These are phyloP conservation scores for Darksidea phi DNA, from an alignment of 495 filamentous ascomycete genomes.

Conservation along the genomic window DNA sequence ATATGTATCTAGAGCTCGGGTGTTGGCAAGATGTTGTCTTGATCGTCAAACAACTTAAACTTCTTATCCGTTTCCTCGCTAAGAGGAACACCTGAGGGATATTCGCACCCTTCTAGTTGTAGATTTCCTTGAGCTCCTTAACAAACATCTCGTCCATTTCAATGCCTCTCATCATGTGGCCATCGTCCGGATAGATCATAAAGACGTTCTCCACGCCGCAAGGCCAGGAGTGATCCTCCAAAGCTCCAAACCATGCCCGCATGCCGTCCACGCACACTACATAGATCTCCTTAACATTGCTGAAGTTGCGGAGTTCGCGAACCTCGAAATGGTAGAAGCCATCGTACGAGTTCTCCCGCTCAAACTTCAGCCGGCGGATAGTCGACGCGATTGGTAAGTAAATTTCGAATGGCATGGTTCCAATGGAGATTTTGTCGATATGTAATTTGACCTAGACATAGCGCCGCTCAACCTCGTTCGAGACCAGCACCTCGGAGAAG, in stretches of 20 bases:
- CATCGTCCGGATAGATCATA: constrained; percentile 1
- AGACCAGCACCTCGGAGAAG: constrained; percentile 5
- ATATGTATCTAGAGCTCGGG: too few relatives aligned
- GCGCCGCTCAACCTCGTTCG: neutral
- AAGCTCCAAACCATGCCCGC: neutral
- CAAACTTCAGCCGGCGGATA: constrained; percentile 4
- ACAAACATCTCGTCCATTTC: neutral
- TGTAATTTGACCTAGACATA: constrained; percentile 14
- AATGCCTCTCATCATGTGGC: neutral
- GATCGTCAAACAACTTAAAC: too few relatives aligned
- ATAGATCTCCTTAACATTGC: constrained; percentile 16
- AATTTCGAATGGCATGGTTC: neutral
- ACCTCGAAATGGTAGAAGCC: neutral
- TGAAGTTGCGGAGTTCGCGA: neutral
- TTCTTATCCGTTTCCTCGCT: too few relatives aligned
- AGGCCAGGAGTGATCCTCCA: constrained; percentile 3
- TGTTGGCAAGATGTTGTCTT: too few relatives aligned
- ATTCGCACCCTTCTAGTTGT: too few relatives aligned
- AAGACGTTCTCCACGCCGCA: constrained; percentile 15
- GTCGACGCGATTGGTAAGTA: neutral
- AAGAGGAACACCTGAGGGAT: too few relatives aligned
- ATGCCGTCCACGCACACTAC: constrained; percentile 10
- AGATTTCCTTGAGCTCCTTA: neutral
- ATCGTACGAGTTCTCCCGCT: constrained; percentile 2
- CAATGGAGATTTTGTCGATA: constrained; percentile 12